Evolutionary conservation across 176 grass and related monocot species (phyloP), one percentile per base, ranked within the genome.

Genomic region (Cymbopogon citratus): DNA sequence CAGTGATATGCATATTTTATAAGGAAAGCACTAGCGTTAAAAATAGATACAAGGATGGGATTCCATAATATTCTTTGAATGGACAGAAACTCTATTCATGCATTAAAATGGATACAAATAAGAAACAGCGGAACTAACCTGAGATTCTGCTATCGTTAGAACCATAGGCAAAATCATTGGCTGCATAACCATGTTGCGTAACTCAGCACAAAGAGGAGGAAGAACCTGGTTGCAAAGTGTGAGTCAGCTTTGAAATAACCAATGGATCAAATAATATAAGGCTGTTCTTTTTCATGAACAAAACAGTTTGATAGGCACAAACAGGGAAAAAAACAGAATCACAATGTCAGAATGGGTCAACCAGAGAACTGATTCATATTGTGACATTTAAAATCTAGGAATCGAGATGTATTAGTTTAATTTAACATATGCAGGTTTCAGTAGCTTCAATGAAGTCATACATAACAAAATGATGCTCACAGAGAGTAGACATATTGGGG

Each of bases 101-200:
- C 21, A 70, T 33, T 63, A 48, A n/a, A 59, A 74, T 68, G 25
- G 63, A 73, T 79, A 61, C 26, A 71, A 56, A 40, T 41, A 40
- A 27, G 35, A 73, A 84, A 79, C 21, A 71, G 39, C 24, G 8
- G 78, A 87, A 57, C 12, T 77, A 44, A 91, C 92, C 92, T 94
- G 97, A 66, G 93, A 99, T 40, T 99, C 97, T 8, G 91, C 97
- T 75, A 99, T 99, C 25, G 83, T 99, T 19, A 99, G 80, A 90
- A 99, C 93, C 97, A 99, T 99, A 40, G 97, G 97, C 61, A 99
- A 84, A 93, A 99, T 99, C 92, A 99, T 99, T 69, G 91, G 97
- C 74, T 99, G 97, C 87, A 99, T 91, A 73, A 96, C 97, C 86
- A 95, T 83, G 74, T 99, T 99, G 76, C 97, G 89, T 16, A 99